phyloP scores from a whole-genome alignment of 352 stramenopile genomes.

The Phytophthora europaea region DNA sequence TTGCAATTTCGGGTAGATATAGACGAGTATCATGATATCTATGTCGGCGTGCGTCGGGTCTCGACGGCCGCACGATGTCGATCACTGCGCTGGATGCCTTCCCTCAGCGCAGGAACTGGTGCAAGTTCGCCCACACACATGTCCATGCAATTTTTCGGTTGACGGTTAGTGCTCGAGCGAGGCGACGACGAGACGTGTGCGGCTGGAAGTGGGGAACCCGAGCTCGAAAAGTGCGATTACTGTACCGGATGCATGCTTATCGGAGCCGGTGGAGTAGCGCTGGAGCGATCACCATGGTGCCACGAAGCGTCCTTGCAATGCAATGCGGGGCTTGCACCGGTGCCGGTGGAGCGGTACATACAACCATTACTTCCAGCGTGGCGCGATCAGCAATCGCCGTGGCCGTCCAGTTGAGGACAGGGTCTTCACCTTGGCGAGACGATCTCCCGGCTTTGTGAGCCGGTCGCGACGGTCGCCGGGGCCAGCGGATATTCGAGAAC shows the following conservation, averaged over 20 bases:
- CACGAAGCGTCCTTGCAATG: background rate
- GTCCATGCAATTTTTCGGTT: conserved; percentile 12
- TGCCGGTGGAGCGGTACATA: conserved; percentile 17
- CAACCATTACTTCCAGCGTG: conserved; percentile 13
- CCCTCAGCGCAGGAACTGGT: background rate
- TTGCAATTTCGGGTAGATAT: conserved; percentile 34
- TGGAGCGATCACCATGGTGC: background rate
- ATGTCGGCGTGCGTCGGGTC: background rate
- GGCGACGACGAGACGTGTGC: conserved; percentile 35
- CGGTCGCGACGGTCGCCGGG: conserved; percentile 18
- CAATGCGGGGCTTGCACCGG: background rate
- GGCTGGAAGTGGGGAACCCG: conserved; percentile 32
- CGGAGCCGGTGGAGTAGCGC: conserved; percentile 17
- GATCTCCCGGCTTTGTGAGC: conserved; percentile 20
- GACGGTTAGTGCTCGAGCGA: conserved; percentile 21
- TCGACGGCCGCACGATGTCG: conserved; percentile 2
- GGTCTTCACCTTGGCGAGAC: conserved; percentile 19
- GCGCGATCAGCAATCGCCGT: conserved; percentile 30
- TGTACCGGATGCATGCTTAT: conserved; percentile 1
- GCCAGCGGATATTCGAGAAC: conserved; percentile 35
- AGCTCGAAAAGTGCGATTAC: conserved; percentile 19
- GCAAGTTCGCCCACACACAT: conserved; percentile 11
- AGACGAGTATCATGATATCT: conserved; percentile 22
- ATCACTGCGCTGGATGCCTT: conserved; percentile 8
- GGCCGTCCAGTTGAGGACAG: conserved; percentile 31